These are phyloP conservation scores for Nothophoma quercina DNA, from an alignment of 2,329 filamentous ascomycete genomes.

Conservation along the genomic window DNA sequence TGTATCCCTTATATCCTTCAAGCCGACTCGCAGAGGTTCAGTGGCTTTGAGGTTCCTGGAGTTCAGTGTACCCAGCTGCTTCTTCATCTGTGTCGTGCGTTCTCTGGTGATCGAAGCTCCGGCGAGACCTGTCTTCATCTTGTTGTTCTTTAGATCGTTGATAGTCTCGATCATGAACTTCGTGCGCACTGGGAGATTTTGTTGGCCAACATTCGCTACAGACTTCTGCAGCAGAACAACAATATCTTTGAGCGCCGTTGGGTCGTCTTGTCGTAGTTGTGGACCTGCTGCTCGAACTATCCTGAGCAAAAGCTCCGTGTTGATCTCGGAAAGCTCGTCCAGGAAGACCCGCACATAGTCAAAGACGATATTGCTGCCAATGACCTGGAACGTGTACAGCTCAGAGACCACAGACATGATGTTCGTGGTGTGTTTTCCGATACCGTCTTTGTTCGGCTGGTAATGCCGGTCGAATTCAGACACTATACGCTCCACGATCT, in stretches of 20 bases:
- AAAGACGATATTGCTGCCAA: conserved; percentile 83
- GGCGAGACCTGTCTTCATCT: conserved; percentile 75
- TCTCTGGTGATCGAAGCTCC: conserved; percentile 79
- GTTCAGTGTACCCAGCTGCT: conserved; percentile 81
- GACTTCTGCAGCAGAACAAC: conserved; percentile 78
- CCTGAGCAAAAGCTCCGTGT: conserved; percentile 86
- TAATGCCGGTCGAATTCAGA: conserved; percentile 76
- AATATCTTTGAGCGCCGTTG: conserved; percentile 87
- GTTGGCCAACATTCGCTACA: conserved; percentile 71
- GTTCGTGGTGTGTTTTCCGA: conserved; percentile 71
- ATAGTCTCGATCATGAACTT: conserved; percentile 99
- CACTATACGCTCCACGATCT: conserved; percentile 80
- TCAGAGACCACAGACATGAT: conserved; percentile 83
- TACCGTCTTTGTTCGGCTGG: conserved; percentile 48
- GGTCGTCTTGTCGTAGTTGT: conserved; percentile 87
- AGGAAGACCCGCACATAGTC: conserved; percentile 87
- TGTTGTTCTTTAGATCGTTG: conserved; percentile 92
- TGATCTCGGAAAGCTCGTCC: conserved; percentile 77
- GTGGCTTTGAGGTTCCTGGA: conserved; percentile 71
- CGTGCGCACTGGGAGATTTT: conserved; percentile 81
- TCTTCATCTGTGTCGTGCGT: conserved; percentile 88
- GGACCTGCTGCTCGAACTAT: conserved; percentile 82
- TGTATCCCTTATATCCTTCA: conserved; percentile 81
- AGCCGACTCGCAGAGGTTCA: conserved; percentile 81
- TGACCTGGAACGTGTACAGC: conserved; percentile 90